Conservation (phyloP, 1,139 yeast genomes). For the Debaryomyces coudertii region DNA sequence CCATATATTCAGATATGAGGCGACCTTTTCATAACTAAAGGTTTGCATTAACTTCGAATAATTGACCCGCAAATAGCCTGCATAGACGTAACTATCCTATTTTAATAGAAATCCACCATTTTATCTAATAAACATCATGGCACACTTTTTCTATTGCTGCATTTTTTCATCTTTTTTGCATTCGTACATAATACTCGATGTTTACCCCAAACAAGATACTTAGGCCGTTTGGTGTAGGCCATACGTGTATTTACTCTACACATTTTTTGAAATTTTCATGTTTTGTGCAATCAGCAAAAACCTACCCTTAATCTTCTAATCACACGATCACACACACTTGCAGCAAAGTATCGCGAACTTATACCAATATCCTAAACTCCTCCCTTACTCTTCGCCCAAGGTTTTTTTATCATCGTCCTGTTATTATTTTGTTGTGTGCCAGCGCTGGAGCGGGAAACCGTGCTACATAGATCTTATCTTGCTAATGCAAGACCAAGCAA, state of each 20-base stretch:
- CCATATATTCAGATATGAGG: conserved; percentile 14
- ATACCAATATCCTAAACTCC: too few species aligned
- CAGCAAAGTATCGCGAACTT: background rate
- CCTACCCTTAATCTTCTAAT: background rate
- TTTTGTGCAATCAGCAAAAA: background rate
- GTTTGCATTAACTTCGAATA: background rate
- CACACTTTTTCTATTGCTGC: background rate
- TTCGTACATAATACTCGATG: background rate
- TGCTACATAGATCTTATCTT: too few species aligned
- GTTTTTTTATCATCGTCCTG: too few species aligned
- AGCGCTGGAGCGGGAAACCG: too few species aligned
- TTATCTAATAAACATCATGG: background rate
- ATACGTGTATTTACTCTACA: background rate
- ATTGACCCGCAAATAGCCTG: background rate
- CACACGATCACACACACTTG: background rate
- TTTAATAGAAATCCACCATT: background rate
- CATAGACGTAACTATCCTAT: background rate
- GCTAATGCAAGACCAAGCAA: background rate
- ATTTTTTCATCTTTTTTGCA: background rate
- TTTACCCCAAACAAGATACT: background rate
- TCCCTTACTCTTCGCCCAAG: too few species aligned
- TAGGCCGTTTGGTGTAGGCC: background rate
- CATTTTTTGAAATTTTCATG: background rate
- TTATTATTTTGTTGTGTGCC: too few species aligned
- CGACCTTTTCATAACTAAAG: background rate